These are phyloP conservation scores for Quercus cerris DNA, from an alignment of 306 rosid species.

Conservation along the genomic window DNA sequence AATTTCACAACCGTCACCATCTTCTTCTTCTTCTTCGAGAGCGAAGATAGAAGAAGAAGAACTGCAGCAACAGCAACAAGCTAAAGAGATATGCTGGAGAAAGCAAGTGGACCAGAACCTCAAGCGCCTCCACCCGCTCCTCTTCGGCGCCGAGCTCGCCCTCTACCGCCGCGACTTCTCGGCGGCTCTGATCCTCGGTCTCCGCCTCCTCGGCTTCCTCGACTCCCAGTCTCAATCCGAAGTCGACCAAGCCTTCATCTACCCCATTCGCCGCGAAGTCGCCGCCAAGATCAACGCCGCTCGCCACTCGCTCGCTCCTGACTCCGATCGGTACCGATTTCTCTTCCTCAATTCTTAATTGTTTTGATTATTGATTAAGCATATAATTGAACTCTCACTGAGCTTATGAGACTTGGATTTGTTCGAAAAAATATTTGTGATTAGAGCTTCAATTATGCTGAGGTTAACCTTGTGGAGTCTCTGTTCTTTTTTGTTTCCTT, in stretches of 20 bases:
- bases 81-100: slow-evolving; percentile 51
- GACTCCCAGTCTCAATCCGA: slow-evolving; percentile 52
- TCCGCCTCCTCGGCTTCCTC: slow-evolving; percentile 84
- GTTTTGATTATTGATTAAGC: not conserved
- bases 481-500: too few species aligned
- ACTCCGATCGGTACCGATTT: slow-evolving; percentile 56
- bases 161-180: slow-evolving; percentile 51
- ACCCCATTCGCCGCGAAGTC: slow-evolving; percentile 61
- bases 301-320: slow-evolving; percentile 52
- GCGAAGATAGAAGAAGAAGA: slow-evolving; percentile 18
- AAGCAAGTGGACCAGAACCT: slow-evolving; percentile 55
- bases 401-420: too few species aligned
- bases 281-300: slow-evolving; percentile 43
- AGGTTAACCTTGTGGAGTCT: too few species aligned
- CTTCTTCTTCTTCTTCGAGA: slow-evolving; percentile 10
- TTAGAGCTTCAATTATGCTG: too few species aligned
- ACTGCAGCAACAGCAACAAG: not conserved
- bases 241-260: slow-evolving; percentile 56
- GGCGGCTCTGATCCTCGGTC: slow-evolving; percentile 58
- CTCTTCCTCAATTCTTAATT: not conserved
- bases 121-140: slow-evolving; percentile 75
- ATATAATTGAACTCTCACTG: too few species aligned
- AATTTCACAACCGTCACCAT: not conserved
- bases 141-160: slow-evolving; percentile 68
- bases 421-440: too few species aligned